These are phyloP conservation scores for Kwoniella sp. DNA, from an alignment of 768 basidiomycete species.

Conservation along the genomic window DNA sequence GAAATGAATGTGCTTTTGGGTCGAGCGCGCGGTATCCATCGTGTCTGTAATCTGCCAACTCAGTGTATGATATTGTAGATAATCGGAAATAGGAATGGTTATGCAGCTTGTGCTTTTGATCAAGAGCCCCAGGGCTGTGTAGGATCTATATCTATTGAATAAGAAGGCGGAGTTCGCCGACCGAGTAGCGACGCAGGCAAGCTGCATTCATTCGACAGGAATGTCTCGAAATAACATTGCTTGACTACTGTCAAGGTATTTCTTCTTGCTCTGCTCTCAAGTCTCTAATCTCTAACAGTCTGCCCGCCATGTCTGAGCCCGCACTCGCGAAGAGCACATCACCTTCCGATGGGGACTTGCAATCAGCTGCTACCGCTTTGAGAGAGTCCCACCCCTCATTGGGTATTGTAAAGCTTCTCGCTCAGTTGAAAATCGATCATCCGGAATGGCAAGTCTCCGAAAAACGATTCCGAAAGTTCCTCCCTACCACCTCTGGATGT, in stretches of 20 bases:
- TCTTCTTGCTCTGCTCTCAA: neutral
- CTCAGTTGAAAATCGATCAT: conserved; percentile 63
- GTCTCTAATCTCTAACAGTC: neutral
- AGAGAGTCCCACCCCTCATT: conserved; percentile 65
- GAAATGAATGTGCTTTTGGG: too few relatives aligned
- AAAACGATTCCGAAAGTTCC: conserved; percentile 69
- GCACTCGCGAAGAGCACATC: conserved; percentile 19
- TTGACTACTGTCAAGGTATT: neutral
- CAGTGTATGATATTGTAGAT: neutral
- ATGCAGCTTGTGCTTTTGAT: neutral
- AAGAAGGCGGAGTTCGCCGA: neutral
- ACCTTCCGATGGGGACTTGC: conserved; percentile 69
- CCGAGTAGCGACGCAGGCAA: neutral
- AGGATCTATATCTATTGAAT: too few relatives aligned
- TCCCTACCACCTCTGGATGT: conserved; percentile 56
- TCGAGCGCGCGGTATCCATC: too few relatives aligned
- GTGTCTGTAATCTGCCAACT: neutral
- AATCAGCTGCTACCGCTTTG: conserved; percentile 62
- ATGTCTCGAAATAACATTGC: neutral
- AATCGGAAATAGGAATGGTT: neutral
- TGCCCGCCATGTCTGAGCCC: neutral
- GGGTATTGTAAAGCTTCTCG: conserved; percentile 73
- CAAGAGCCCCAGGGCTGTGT: too few relatives aligned
- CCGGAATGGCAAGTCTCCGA: conserved; percentile 80
- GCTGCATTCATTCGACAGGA: neutral